Evolutionary conservation across 108 stramenopile genomes (phyloP), one percentile per base, ranked within the genome.

Genomic region (Nannochloropsis gaditana): DNA sequence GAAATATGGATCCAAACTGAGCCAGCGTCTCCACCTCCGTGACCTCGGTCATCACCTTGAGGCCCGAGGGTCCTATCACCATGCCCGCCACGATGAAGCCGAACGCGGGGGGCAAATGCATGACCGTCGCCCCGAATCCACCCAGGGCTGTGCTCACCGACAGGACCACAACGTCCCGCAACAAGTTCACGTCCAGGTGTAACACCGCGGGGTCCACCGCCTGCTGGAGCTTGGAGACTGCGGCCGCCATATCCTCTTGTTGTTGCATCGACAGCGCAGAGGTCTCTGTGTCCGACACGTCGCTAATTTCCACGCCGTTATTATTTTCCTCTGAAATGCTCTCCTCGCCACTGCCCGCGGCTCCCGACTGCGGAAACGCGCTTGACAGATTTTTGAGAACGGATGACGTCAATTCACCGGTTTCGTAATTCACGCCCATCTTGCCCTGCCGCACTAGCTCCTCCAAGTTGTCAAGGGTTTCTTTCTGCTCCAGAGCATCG

Each of bases 1-100:
- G 82, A 82, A 88, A 88, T 50, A 88, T 85, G 6, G 88, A 85
- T 41, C 88, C 88, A 43, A 88, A 85, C 82, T 88, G 88, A 42
- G 82, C 85, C 79, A 88, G 83, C 8, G 88, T 88, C 83, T 88
- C 82, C 44, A 88, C 88, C 50, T 85, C 84, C 8, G 43, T 79
- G 21, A 88, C 88, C 84, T 88, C 84, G 43, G 82, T 45, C 5
- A 88, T 88, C 43, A 82, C 19, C 59, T 88, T 79, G 50, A 85
- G 73, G 44, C 87, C 83, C 45, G 84, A 84, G 41, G 84, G 87
- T 11, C 87, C 87, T 21, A 88, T 80, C 9, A 88, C 45, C 87
- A 88, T 88, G 21, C 87, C 87, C 31, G 83, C 87, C 17, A 85
- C 45, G 59, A 88, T 85, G 87, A 82, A 88, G 21, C 87, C 87